Evolutionary conservation across 2,329 filamentous ascomycete genomes (phyloP).

Genomic region (Hymenoscyphus scutula): DNA sequence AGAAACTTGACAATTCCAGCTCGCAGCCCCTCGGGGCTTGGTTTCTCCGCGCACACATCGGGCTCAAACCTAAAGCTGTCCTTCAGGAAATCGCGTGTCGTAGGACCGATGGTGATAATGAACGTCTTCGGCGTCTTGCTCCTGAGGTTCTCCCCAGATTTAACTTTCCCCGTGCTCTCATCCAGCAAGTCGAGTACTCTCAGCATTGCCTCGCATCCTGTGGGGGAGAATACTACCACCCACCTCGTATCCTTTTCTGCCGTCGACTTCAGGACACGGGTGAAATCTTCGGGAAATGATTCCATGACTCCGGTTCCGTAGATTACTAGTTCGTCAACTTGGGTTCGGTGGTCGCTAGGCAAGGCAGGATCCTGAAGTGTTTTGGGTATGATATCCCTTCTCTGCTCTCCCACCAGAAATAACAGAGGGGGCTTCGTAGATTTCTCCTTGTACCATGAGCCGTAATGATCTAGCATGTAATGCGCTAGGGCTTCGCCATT

Average conservation of each 20-base stretch:
- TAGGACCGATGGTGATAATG: constrained; percentile 89
- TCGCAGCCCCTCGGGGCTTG: constrained; percentile 76
- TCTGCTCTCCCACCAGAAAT: constrained; percentile 87
- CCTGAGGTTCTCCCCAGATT: constrained; percentile 32
- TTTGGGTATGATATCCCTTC: constrained; percentile 85
- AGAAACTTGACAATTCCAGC: constrained; percentile 55
- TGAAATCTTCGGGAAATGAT: constrained; percentile 70
- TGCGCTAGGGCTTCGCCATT: constrained; percentile 77
- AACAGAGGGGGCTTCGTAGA: constrained; percentile 60
- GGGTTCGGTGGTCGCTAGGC: constrained; percentile 50
- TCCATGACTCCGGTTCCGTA: constrained; percentile 85
- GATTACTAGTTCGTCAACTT: constrained; percentile 75
- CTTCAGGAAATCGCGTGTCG: constrained; percentile 73
- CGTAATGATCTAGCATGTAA: constrained; percentile 79
- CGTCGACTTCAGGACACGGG: constrained; percentile 47
- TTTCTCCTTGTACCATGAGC: constrained; percentile 45
- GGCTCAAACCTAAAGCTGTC: constrained; percentile 64
- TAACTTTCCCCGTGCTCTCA: constrained; percentile 44
- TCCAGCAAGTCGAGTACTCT: constrained; percentile 52
- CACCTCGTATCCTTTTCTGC: constrained; percentile 50
- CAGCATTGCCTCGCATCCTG: constrained; percentile 61
- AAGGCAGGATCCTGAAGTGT: constrained; percentile 63
- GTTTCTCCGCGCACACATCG: constrained; percentile 77
- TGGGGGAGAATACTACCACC: constrained; percentile 73
- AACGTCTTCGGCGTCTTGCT: constrained; percentile 47